Evolutionary conservation across 2,329 filamentous ascomycete genomes (phyloP), one percentile per base, ranked within the genome.

Genomic region (Colletotrichum eleusines): DNA sequence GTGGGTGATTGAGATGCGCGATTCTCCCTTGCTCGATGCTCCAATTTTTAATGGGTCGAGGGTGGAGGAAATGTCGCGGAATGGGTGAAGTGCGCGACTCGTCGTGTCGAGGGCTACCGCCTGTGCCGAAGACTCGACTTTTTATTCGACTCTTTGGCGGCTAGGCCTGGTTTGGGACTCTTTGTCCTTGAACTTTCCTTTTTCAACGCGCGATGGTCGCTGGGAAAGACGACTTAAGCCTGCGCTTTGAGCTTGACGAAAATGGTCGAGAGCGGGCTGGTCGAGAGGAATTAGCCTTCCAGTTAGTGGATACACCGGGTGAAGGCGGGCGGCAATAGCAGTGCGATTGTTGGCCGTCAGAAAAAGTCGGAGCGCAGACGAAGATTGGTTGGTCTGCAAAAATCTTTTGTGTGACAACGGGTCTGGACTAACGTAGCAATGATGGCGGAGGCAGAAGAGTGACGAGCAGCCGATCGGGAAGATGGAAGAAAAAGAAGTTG

Each of bases 181-280:
- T 71, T 71, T 71, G 68, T 68, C 57, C 64, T 54, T 58, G 50
- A 55, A 46, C 20, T 68, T 53, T 38, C 57, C 28, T 35, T 40
- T 40, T 51, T 61, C 44, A 33, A 14, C 11, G 57, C 53, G 44
- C 26, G 26, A 42, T 51, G 35, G 57, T 54, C 50, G 57, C 44
- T 51, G 68, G 57, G 23, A 63, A 68, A 38, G 68, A 51, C 38
- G 57, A 35, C 54, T 53, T 33, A 62, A 63, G 68, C 50, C 51
- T 68, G 64, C 68, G 68, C 68, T 71, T 71, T 68, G 68, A 71
- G 68, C 64, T 68, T 38, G 57, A 63, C 44, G 42, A 71, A 68
- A 71, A 50, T 71, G 68, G 68, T 53, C 68, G 63, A 68, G 68
- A 71, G 68, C 68, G 64, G 68, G 68, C 68, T 71, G 40, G 68